Evolutionary conservation across 2,329 filamentous ascomycete genomes (phyloP).

Genomic region (Zymoseptoria brevis): DNA sequence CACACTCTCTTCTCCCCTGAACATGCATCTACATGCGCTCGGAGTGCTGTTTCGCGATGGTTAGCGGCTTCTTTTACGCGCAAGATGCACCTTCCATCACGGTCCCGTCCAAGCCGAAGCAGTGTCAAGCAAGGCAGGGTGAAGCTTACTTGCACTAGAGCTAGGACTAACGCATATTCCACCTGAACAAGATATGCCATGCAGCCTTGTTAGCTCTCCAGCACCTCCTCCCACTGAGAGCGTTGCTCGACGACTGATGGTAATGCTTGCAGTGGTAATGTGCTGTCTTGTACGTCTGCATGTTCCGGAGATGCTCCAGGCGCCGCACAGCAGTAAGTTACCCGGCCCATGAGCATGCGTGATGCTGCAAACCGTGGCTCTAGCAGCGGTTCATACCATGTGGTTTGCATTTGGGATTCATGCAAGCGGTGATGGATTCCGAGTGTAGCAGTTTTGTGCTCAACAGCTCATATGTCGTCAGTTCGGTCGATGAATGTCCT

Average conservation of each 20-base stretch:
- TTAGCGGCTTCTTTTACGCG: neutral
- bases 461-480: neutral
- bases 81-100: neutral
- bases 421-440: neutral
- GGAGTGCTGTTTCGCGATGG: neutral
- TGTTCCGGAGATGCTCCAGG: neutral
- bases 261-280: neutral
- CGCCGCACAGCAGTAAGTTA: neutral
- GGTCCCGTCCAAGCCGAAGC: neutral
- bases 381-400: neutral
- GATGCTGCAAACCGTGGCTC: neutral
- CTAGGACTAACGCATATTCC: neutral
- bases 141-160: neutral
- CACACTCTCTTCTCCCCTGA: too few relatives aligned
- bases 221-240: too few relatives aligned
- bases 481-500: neutral
- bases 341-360: neutral
- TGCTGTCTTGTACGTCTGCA: neutral
- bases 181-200: too few relatives aligned
- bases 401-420: neutral
- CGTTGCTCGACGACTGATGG: too few relatives aligned
- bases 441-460: neutral
- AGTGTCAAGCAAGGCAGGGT: neutral
- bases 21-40: neutral
- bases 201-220: too few relatives aligned